phyloP scores from a whole-genome alignment of 2,329 filamentous ascomycete genomes.

The Colletotrichum spinosum region DNA sequence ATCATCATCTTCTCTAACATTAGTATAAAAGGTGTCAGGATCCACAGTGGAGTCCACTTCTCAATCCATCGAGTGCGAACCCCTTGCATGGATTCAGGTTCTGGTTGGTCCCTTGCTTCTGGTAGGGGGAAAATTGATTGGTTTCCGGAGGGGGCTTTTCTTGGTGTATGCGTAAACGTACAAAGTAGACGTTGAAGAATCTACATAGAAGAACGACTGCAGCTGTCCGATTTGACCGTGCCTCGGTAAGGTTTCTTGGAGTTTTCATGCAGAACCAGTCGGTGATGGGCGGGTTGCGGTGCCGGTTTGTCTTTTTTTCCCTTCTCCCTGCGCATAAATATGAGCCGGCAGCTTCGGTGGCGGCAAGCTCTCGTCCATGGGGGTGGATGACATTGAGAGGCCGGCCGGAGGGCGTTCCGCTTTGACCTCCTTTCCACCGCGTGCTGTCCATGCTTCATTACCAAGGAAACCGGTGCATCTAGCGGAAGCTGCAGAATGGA shows the following conservation, averaged over 20 bases:
- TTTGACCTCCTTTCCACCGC: slow-evolving; percentile 20
- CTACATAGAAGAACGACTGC: slow-evolving; percentile 7
- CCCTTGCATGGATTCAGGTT: too few species aligned
- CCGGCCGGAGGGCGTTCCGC: neutral
- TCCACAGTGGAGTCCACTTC: too few species aligned
- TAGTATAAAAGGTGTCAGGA: too few species aligned
- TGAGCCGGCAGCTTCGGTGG: neutral
- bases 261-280: neutral
- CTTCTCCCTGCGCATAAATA: too few species aligned
- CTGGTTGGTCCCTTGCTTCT: too few species aligned
- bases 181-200: neutral
- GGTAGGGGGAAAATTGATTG: slow-evolving; percentile 7
- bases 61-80: too few species aligned
- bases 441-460: neutral
- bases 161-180: too few species aligned
- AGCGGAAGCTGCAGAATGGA: neutral
- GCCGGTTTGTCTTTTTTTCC: too few species aligned
- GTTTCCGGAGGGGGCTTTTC: neutral
- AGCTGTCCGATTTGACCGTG: neutral
- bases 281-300: too few species aligned
- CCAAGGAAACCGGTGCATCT: neutral
- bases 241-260: neutral
- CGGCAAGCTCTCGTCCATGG: neutral
- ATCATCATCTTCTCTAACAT: too few species aligned
- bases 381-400: neutral